phyloP scores from a whole-genome alignment of 768 basidiomycete species.

The Ramaria sp. region DNA sequence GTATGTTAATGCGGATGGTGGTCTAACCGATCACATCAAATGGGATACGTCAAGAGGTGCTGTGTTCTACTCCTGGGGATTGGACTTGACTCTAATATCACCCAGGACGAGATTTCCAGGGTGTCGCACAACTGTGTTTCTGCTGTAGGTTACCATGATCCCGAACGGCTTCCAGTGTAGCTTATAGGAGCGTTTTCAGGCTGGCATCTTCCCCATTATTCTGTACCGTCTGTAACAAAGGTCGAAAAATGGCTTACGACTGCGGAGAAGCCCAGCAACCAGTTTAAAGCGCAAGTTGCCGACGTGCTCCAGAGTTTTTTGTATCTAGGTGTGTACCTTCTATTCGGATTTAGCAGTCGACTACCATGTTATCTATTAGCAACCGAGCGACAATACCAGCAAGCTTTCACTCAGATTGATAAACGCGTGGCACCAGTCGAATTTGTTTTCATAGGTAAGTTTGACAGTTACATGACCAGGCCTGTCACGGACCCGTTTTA shows the following conservation, averaged over 20 bases:
- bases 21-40: conserved; percentile 43
- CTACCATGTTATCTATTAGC: conserved; percentile 41
- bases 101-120: conserved; percentile 62
- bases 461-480: background rate
- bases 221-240: conserved; percentile 39
- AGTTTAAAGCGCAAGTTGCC: conserved; percentile 46
- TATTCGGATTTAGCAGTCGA: background rate
- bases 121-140: conserved; percentile 57
- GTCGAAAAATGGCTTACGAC: conserved; percentile 38
- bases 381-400: conserved; percentile 25
- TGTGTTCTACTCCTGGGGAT: background rate
- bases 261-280: conserved; percentile 27
- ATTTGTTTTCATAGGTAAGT: conserved; percentile 71
- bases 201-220: conserved; percentile 27
- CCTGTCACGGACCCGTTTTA: background rate
- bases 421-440: conserved; percentile 63
- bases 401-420: conserved; percentile 41
- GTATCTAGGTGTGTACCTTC: conserved; percentile 13
- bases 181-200: background rate
- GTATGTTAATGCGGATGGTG: conserved; percentile 48
- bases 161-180: no score
- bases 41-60: conserved; percentile 32
- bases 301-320: conserved; percentile 34
- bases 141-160: conserved; percentile 37
- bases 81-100: background rate